Conservation (phyloP, 2,329 filamentous ascomycete genomes). For the Trichophyton simii region DNA sequence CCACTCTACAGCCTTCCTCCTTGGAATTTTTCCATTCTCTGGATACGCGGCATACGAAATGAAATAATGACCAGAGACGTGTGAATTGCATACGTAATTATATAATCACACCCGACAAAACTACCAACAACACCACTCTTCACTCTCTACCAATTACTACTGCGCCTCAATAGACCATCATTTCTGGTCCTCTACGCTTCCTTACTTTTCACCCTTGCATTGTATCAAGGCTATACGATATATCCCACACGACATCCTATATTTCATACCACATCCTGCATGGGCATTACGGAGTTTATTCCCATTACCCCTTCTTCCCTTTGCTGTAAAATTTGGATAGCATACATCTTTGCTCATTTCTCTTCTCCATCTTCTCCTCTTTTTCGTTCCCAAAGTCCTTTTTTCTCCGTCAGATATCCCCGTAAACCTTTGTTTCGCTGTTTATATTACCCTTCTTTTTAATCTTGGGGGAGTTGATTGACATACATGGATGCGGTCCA, state of each 20-base stretch:
- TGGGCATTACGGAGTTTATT: not conserved
- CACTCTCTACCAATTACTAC: not conserved
- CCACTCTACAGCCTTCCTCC: no score
- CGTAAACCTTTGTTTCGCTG: not conserved
- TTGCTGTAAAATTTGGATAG: constrained; percentile 3
- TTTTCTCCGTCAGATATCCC: not conserved
- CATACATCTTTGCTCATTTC: not conserved
- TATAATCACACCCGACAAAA: not conserved
- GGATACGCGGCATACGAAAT: not conserved
- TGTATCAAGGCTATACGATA: not conserved
- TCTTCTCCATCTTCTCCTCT: not conserved
- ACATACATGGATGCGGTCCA: not conserved
- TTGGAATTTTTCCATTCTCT: not conserved
- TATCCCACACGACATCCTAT: not conserved
- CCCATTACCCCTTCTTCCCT: not conserved
- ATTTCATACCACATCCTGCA: constrained; percentile 1
- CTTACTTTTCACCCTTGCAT: not conserved
- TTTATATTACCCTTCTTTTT: not conserved
- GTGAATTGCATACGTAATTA: not conserved
- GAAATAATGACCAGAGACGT: not conserved
- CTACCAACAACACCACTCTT: not conserved
- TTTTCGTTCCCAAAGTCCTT: not conserved
- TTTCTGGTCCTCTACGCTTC: not conserved
- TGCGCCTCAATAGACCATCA: not conserved
- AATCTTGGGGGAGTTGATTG: not conserved